phyloP scores from a whole-genome alignment of 2,329 filamentous ascomycete genomes.

The Sclerotinia minor region DNA sequence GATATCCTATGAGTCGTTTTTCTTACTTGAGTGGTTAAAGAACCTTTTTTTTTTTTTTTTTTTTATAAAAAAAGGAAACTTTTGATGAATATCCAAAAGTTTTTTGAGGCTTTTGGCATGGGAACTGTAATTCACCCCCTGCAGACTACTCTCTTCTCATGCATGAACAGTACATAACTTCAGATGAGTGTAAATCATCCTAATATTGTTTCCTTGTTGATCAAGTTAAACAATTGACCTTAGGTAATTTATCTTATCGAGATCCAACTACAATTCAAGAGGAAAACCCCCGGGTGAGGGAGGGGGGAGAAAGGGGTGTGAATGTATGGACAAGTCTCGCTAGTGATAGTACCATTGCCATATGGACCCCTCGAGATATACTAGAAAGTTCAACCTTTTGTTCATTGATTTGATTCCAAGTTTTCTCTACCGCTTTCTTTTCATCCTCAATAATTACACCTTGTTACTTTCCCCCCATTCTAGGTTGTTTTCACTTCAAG shows the following conservation, averaged over 20 bases:
- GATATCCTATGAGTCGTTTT: not conserved
- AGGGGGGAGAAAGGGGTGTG: not conserved
- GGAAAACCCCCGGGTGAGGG: too few relatives aligned
- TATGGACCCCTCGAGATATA: not conserved
- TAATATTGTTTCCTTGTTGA: not conserved
- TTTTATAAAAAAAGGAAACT: not conserved
- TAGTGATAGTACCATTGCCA: not conserved
- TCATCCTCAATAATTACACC: slow-evolving; percentile 4
- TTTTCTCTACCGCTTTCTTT: not conserved
- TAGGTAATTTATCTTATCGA: not conserved
- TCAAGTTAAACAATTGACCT: not conserved
- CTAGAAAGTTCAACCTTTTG: not conserved
- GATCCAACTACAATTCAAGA: not conserved
- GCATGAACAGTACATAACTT: not conserved
- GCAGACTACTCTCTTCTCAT: not conserved
- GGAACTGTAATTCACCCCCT: not conserved
- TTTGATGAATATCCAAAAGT: not conserved
- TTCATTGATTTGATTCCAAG: not conserved
- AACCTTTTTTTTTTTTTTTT: too few relatives aligned
- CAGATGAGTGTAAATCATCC: not conserved
- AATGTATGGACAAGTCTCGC: not conserved
- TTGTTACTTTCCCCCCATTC: not conserved
- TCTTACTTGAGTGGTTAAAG: not conserved
- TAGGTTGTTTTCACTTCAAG: not conserved
- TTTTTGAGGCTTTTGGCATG: not conserved